Evolutionary conservation across 2,329 filamentous ascomycete species (phyloP), one percentile per base, ranked within the genome.

Genomic region (Claviceps humidiphila): DNA sequence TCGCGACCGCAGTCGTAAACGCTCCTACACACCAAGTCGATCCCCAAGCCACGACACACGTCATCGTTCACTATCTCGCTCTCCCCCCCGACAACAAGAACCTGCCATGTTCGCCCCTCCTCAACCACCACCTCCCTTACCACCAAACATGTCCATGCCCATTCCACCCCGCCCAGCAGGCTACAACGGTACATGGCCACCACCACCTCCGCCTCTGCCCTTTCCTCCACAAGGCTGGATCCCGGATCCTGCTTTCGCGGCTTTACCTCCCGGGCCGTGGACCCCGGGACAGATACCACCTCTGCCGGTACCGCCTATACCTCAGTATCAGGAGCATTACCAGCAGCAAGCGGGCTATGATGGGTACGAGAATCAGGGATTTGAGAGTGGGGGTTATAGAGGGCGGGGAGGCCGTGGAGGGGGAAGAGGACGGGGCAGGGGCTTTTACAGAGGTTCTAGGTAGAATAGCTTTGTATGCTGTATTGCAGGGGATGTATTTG

Each of bases 171-270:
- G 65, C 0, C 68, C 69, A 9, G 58, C 58, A 14, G 68, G 68
- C 5, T 73, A 69, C 50, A 63, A 66, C 48, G 71, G 70, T 2
- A 64, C 66, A 11, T 74, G 72, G 71, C 71, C 70, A 5, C 65
- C 63, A 1, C 65, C 64, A 2, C 52, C 52, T 26, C 66, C 64
- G 1, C 63, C 63, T n/a, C 64, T 60, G 44, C 61, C 57, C 6
- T 55, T 52, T 14, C 45, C 50, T 51, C 51, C 58, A 34, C 56
- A 59, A 50, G 57, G 51, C 47, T 68, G 64, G 66, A 61, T 59
- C 7, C 57, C 59, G 3, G 60, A 66, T 42, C 58, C 61, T 20
- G 54, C 57, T 24, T 58, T 64, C 54, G 55, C 58, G 45, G 55
- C 57, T 13, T 62, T 59, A 40, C 63, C 62, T 57, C 59, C 62